Evolutionary conservation across 2,329 filamentous ascomycete species (phyloP), one percentile per base, ranked within the genome.

Genomic region (Aschersonia sp.): DNA sequence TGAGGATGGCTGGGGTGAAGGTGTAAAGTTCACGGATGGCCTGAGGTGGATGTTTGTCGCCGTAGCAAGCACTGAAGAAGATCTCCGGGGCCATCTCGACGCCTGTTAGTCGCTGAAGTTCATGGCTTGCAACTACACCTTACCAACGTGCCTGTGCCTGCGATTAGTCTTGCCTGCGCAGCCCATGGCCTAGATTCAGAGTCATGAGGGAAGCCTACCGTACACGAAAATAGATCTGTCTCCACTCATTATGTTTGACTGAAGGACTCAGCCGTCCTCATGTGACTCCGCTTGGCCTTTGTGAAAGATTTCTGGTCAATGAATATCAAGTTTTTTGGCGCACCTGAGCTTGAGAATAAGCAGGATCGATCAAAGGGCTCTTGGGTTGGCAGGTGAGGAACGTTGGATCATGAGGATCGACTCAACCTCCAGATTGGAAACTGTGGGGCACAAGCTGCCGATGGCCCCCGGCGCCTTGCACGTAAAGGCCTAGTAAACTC

Each of bases 51-150:
- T 61, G 56, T 12, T 67, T 62, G 7, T 67, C 65, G 54, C 80
- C 78, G 65, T 89, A 86, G 63, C 86, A 86, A 42, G 95, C 88
- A 35, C 84, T 83, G 67, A 85, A 83, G 56, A 97, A 87, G 57
- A 97, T 81, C 58, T 84, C 78, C 0, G 84, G 79, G n/a, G 83
- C 85, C 88, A 96, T 96, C 68, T 70, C 44, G 6, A 7, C 1
- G 14, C 6, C 31, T 46, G 51, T 58, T 50, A 62, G 60, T 47
- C 60, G 51, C n/a, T 22, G 37, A 30, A 5, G 5, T 11, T 8
- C 4, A 43, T 9, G 10, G 29, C 10, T 8, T 43, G 22, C 22
- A 43, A 31, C 9, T n/a, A 22, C 22, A 22, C 22, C 22, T 22
- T 42, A 42, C 40, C 40, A 42, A 14, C 2, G 40, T 42, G 40